These are phyloP conservation scores for Curvularia spicifera DNA, from an alignment of 2,329 filamentous ascomycete genomes.

Conservation along the genomic window DNA sequence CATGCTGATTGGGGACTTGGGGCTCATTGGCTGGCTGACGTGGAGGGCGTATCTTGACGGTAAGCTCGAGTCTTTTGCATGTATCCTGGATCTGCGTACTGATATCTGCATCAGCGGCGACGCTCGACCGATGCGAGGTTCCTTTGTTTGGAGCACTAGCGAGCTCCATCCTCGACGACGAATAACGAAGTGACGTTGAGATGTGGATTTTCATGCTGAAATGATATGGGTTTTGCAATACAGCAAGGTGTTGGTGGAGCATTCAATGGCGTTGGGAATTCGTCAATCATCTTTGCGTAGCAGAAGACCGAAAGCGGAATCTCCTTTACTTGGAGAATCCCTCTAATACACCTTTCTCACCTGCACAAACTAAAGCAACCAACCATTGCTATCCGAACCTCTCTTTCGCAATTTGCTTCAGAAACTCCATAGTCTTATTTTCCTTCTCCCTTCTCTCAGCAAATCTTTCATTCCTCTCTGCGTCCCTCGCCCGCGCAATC, in stretches of 20 bases:
- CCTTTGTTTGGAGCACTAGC: conserved; percentile 86
- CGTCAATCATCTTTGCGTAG: background rate
- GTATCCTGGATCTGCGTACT: conserved; percentile 3
- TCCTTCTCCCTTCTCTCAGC: conserved; percentile 76
- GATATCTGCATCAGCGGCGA: conserved; percentile 59
- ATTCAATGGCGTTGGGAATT: conserved; percentile 9
- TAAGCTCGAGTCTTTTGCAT: conserved; percentile 48
- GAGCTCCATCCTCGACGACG: conserved; percentile 88
- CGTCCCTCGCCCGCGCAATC: conserved; percentile 72
- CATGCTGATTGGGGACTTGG: conserved; percentile 76
- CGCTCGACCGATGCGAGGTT: conserved; percentile 75
- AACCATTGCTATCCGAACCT: conserved; percentile 57
- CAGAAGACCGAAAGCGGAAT: background rate
- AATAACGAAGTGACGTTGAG: conserved; percentile 54
- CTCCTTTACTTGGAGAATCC: background rate
- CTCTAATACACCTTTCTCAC: background rate
- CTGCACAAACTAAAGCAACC: background rate
- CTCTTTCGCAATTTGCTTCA: conserved; percentile 78
- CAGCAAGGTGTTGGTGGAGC: conserved; percentile 22
- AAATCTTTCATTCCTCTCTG: conserved; percentile 80
- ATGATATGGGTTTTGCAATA: background rate
- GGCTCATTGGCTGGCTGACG: conserved; percentile 76
- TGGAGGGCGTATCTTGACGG: conserved; percentile 85
- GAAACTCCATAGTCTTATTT: conserved; percentile 80
- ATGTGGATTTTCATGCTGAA: background rate